Conservation (phyloP, 495 filamentous ascomycete genomes). For the Lophiostoma macrostomum region DNA sequence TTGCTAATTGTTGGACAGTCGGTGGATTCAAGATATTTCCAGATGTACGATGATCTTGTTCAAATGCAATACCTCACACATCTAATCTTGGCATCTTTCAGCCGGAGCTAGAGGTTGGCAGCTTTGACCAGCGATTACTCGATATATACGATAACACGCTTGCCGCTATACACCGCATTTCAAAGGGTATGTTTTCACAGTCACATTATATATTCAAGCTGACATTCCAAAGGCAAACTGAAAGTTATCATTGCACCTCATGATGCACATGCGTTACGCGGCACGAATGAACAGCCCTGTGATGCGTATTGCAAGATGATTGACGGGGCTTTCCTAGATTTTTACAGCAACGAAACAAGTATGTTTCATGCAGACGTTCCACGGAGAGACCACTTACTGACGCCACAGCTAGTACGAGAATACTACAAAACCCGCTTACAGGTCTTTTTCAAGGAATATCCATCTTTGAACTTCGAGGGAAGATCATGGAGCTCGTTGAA, state of each 20-base stretch:
- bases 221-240: conserved; percentile 14
- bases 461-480: conserved; percentile 31
- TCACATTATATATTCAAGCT: neutral
- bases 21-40: conserved; percentile 3
- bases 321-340: conserved; percentile 26
- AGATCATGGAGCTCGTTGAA: conserved; percentile 20
- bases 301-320: conserved; percentile 29
- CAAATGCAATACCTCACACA: neutral
- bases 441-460: conserved; percentile 24
- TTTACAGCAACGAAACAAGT: conserved; percentile 27
- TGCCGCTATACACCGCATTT: conserved; percentile 27
- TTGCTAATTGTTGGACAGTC: conserved; percentile 9
- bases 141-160: conserved; percentile 28
- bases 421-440: conserved; percentile 24
- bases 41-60: conserved; percentile 17
- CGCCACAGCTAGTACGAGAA: conserved; percentile 10
- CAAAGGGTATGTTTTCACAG: conserved; percentile 18
- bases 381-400: neutral
- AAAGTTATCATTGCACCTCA: conserved; percentile 35
- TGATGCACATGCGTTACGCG: conserved; percentile 29
- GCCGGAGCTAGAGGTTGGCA: conserved; percentile 23
- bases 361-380: neutral
- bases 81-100: conserved; percentile 6
- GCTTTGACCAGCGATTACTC: conserved; percentile 23
- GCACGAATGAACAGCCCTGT: conserved; percentile 19